A percentile compares a stretch with the other conserved stretches of the same genome.
phyloP scores from a whole-genome alignment of 805 yeast genomes.

The Metschnikowia amazonensis region DNA sequence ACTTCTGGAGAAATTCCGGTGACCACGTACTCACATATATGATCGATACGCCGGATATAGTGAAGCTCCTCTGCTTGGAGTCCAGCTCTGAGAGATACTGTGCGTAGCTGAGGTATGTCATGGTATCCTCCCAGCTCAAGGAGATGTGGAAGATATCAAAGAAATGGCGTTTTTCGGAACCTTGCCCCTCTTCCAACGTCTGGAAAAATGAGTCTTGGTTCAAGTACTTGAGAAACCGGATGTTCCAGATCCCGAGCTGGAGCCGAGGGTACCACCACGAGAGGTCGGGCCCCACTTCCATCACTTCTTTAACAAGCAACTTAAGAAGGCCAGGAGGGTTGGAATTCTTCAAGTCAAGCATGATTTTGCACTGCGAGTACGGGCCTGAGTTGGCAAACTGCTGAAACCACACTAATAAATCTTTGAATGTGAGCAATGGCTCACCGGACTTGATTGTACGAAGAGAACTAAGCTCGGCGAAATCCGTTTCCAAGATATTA shows the following conservation, averaged over 20 bases:
- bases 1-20: constrained; percentile 28
- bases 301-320: constrained; percentile 28
- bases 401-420: constrained; percentile 33
- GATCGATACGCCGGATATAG: constrained; percentile 35
- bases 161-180: constrained; percentile 8
- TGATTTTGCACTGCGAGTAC: constrained; percentile 23
- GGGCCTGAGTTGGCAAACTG: constrained; percentile 13
- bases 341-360: constrained; percentile 39
- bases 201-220: constrained; percentile 39
- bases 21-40: constrained; percentile 39
- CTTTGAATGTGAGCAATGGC: constrained; percentile 28
- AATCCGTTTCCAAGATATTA: constrained; percentile 31
- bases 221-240: constrained; percentile 34
- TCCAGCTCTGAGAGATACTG: constrained; percentile 26
- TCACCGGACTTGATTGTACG: constrained; percentile 33
- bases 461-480: constrained; percentile 21
- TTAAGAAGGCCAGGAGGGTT: constrained; percentile 35
- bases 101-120: constrained; percentile 34
- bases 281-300: constrained; percentile 27
- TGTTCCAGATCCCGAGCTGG: constrained; percentile 41
- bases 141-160: constrained; percentile 38
- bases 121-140: constrained; percentile 31
- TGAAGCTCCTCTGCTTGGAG: constrained; percentile 19
- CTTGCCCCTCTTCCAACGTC: constrained; percentile 14
- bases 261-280: constrained; percentile 37